Evolutionary conservation across 176 grass and related monocot genomes (phyloP), one percentile per base, ranked within the genome.

Genomic region (Aegilops tauschii): DNA sequence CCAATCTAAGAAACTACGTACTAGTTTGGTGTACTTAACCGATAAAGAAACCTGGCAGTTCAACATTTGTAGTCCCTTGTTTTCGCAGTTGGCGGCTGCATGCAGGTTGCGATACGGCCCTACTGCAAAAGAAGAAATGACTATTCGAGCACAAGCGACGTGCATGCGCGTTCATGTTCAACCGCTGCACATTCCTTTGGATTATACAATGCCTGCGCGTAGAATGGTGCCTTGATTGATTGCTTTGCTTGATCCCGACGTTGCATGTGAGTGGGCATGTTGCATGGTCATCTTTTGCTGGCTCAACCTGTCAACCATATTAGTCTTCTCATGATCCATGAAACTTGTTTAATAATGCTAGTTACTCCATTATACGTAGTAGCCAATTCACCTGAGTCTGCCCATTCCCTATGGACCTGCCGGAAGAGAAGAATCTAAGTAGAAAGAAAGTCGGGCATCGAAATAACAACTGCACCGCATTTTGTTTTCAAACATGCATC

Each of bases 21-120:
- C 42, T 44, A 44, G 69, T 76, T 84, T 81, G 77, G 89, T 91
- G 81, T 81, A 87, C 85, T 77, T 68, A 76, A 84, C 7, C 69
- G 47, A 50, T 91, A 84, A 84, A 80, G 61, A 84, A 90, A 45
- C 75, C 25, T 4, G 52, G 0, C 39, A 8, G 49, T 21, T 70
- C 14, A 32, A 65, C 79, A 74, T 65, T 68, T 40, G 18, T 21
- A 39, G 13, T 28, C 63, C 32, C 28, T 44, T 11, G 50, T 80
- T 45, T 44, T 59, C 80, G 35, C 32, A 66, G 4, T 67, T 28
- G 80, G 45, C 80, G 75, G 85, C 84, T 72, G 58, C 61, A 66
- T 72, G 58, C 35, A 66, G 84, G 54, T 83, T 83, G 65, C 56
- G 54, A 37, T 30, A 65, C 27, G 9, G 58, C 30, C 56, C 54